Base-by-base conservation (phyloP, 2,329 filamentous ascomycete species). In the Cryphonectria parasitica region DNA sequence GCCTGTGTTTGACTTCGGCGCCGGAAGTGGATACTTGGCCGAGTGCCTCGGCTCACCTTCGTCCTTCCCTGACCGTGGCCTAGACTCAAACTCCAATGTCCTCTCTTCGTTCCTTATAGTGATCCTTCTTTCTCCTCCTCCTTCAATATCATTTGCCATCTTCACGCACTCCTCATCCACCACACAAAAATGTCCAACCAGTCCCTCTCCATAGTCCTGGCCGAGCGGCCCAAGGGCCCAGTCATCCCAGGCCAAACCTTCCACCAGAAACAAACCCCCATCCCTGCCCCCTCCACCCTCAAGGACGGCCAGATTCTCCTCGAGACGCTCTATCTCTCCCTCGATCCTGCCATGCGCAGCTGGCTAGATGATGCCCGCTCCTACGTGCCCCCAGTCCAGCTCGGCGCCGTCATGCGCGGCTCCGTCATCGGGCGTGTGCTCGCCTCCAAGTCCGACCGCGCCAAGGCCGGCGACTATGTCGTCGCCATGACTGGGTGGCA, bases 201-300 rank as follows among this genome's bases (percentile, higher is more conserved):
- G 45, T 72, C 28, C 63, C 71, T 69, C 65, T 72, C 72, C n/a
- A 58, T 71, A 72, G 83, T 88, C 72, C 87, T 93, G 70, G 89
- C 88, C 69, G 85, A 92, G 80, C 85, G 91, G 64, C 91, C 91
- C 19, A 84, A 80, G 70, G 83, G 79, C 68, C 80, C 84, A 72
- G 90, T 93, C 79, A 78, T 92, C 69, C 88, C 89, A 2, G 90
- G 89, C 73, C 80, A 88, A 77, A 93, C 91, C 25, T 92, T 93
- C 80, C 81, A 80, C 49, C 76, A 85, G 54, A 84, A 88, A 75
- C 82, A 81, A 62, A 79, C 83, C 1, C 82, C 87, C 1, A 83
- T 87, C 3, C 87, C 87, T 74, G 79, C 84, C 7, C 81, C 83
- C 17, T 79, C 80, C 31, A 78, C 79, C 68, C 76, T 81, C 19